A percentile compares a stretch with the other conserved stretches of the same genome.
Conservation (phyloP, 495 filamentous ascomycete species). For the Neurospora pannonica region DNA sequence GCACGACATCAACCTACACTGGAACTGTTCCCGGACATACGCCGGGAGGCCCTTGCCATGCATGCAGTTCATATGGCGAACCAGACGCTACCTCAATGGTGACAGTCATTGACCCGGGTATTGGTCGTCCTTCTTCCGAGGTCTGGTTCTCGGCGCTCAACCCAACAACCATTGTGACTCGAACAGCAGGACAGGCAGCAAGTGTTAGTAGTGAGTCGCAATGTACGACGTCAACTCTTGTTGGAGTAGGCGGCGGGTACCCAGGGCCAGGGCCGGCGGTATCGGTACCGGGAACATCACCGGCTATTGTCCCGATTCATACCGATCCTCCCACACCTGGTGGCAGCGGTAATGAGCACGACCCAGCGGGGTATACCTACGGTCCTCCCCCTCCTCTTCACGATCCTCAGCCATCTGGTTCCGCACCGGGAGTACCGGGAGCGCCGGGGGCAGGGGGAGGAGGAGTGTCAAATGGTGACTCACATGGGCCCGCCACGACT, state of each 20-base stretch:
- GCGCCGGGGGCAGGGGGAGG: neutral
- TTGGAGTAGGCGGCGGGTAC: neutral
- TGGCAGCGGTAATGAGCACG: neutral
- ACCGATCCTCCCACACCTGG: neutral
- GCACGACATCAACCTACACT: conserved; percentile 15
- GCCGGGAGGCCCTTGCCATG: conserved; percentile 20
- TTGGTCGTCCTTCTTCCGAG: neutral
- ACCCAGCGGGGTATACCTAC: neutral
- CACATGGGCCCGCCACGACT: neutral
- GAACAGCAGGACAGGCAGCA: neutral
- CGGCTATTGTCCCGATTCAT: neutral
- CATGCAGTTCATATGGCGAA: conserved; percentile 11
- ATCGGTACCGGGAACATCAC: neutral
- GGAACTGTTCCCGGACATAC: conserved; percentile 24
- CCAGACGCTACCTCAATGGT: neutral
- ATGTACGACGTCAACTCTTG: neutral
- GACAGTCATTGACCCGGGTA: neutral
- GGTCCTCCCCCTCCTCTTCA: neutral
- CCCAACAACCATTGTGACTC: neutral
- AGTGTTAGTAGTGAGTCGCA: neutral
- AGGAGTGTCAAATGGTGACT: neutral
- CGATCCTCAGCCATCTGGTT: neutral
- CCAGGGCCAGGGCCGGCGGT: neutral
- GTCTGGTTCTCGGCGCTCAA: neutral
- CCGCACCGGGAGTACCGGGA: neutral